Conservation (phyloP, 257 asterid species). For the Lithospermum erythrorhizon region DNA sequence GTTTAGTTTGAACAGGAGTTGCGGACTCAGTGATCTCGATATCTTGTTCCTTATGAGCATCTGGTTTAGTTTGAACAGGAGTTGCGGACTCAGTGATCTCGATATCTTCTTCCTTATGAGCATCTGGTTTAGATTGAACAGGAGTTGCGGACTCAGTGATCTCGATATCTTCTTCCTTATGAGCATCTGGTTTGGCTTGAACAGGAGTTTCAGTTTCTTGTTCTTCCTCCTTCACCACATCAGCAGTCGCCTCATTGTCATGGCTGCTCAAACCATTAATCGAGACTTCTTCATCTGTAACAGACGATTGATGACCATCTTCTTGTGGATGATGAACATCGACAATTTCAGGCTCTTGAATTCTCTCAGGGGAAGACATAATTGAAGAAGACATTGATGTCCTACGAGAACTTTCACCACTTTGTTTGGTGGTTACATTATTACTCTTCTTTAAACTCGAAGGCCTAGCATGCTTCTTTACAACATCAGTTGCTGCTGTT, state of each 20-base stretch:
- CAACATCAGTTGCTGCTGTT: conserved; percentile 22
- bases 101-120: conserved; percentile 11
- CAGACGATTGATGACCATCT: conserved; percentile 19
- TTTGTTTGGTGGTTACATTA: conserved; percentile 17
- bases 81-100: conserved; percentile 12
- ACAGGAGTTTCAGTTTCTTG: conserved; percentile 5
- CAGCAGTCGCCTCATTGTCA: conserved; percentile 11
- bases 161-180: conserved; percentile 13
- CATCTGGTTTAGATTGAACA: conserved; percentile 15
- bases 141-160: conserved; percentile 14
- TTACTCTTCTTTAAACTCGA: conserved; percentile 17
- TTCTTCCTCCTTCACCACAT: conserved; percentile 8
- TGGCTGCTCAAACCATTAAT: conserved; percentile 11
- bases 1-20: too few species aligned
- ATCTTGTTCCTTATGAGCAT: too few species aligned
- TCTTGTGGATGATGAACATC: conserved; percentile 14
- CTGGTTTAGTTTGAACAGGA: too few species aligned
- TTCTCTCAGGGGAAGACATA: conserved; percentile 11
- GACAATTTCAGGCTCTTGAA: conserved; percentile 8
- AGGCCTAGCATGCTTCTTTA: conserved; percentile 30
- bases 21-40: too few species aligned
- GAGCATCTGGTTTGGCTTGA: conserved; percentile 12
- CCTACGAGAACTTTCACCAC: conserved; percentile 3
- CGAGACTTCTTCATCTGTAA: conserved; percentile 23
- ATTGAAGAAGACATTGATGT: neutral